These are phyloP conservation scores for Karstenula rhodostoma DNA, from an alignment of 2,329 filamentous ascomycete species.

Conservation along the genomic window DNA sequence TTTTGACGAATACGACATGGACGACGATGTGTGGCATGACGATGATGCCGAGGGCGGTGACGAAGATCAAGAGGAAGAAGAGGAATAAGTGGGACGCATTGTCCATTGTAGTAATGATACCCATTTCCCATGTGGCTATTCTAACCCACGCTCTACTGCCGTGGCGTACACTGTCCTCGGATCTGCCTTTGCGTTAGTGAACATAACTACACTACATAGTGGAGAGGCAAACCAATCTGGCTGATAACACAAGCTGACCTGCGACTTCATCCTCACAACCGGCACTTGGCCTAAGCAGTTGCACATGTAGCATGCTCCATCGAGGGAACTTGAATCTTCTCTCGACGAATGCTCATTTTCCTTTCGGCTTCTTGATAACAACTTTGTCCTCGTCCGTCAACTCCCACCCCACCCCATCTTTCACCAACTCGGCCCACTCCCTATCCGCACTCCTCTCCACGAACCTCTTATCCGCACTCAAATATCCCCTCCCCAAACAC, in stretches of 20 bases:
- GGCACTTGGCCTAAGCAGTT: background rate
- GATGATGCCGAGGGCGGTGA: conserved; percentile 60
- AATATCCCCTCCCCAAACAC: conserved; percentile 83
- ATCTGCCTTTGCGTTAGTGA: background rate
- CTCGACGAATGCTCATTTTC: conserved; percentile 37
- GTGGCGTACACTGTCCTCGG: background rate
- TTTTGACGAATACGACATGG: conserved; percentile 57
- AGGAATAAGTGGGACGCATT: conserved; percentile 49
- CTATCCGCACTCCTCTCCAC: conserved; percentile 73
- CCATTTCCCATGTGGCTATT: conserved; percentile 29
- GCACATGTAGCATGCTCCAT: background rate
- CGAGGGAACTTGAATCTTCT: background rate
- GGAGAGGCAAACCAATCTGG: background rate
- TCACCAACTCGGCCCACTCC: conserved; percentile 75
- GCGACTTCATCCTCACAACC: background rate
- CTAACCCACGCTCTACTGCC: background rate
- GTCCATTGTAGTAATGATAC: conserved; percentile 40
- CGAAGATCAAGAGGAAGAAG: conserved; percentile 56
- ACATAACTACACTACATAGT: background rate
- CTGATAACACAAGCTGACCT: background rate
- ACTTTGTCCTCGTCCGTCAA: conserved; percentile 73
- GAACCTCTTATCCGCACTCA: conserved; percentile 73
- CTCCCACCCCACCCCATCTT: conserved; percentile 85
- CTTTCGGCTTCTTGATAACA: conserved; percentile 73
- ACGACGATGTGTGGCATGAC: conserved; percentile 61